Base-by-base conservation (phyloP, 805 yeast genomes). In the Ogataea methylovora region DNA sequence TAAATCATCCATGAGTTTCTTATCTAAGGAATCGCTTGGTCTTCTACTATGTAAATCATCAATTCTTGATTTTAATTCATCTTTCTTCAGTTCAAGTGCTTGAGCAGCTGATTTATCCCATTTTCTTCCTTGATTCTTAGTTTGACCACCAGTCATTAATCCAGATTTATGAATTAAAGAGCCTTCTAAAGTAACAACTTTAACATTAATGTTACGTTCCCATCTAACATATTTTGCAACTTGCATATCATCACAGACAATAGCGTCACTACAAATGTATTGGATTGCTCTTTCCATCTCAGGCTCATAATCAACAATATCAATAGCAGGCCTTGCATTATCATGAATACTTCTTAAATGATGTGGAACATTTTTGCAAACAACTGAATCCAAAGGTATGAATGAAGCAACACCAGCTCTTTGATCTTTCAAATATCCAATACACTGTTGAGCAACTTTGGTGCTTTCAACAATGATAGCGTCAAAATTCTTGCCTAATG, bases 101-200 rank as follows among this genome's bases (percentile, higher is more conserved):
- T 68, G 71, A 44, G 73, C 70, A 45, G 79, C 84, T 28, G 73
- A 69, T 48, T 81, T 85, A 52, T 79, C 86, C 94, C 94, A 85
- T 42, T 73, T 68, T 37, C 61, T 42, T 10, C 67, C 64, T n/a
- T 65, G 57, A 26, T 64, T 64, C n/a, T 65, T 65, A 5, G 75
- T 66, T 20, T 67, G 61, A 44, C 97, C 97, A 54, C 97, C 97
- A 8, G 97, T 82, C 94, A 92, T 85, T 24, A 87, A 65, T 6
- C 95, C 95, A 4, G 90, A 79, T 48, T 76, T 77, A 51, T 85
- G 86, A 30, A 92, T 83, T 21, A 87, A 65, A 0, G 90, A 74
- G 2, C 98, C 98, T 32, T 85, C 86, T 11, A 85, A 48, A 1
- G 95, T 74, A 2, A 88, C 94, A 32, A 83, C 55, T 53, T 84